Base-by-base conservation (phyloP, 768 basidiomycete genomes). In the Suillus occidentalis region DNA sequence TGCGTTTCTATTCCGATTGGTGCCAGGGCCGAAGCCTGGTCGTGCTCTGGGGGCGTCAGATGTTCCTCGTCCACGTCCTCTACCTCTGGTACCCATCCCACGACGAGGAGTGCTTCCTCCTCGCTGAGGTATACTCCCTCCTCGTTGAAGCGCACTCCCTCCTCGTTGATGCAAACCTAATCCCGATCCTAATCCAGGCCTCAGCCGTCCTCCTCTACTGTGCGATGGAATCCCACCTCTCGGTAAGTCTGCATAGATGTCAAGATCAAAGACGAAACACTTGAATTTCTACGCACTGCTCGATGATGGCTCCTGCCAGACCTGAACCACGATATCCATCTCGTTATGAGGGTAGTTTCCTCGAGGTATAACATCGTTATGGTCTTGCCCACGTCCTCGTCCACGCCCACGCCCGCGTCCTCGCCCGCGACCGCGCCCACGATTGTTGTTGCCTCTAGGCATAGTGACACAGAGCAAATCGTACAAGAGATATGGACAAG, bases 51-150 rank as follows among this genome's bases (percentile, higher is more conserved):
- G 9, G 10, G 52, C 1, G 12, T 39, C 7, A n/a, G 55, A 56
- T 28, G 6, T 12, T 10, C 71, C 72, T 2, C 73, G 61, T 4
- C 75, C 77, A 10, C 73, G 62, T 6, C 73, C 75, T 1, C 75
- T 67, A 4, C 65, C 64, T 37, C 28, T 43, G 37, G 10, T n/a
- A 36, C 71, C 69, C 61, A 61, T 57, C 13, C 61, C 61, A 45
- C 63, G 62, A 31, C 61, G 45, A 16, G 56, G 61, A 39, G 22
- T 52, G 22, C 8, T 37, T 36, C 63, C 56, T 37, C 42, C 61
- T 50, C 45, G 13, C 8, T 59, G 52, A 50, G 60, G 18, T 39
- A 13, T 28, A 43, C 63, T 42, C 42, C 16, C 55, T 28, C 36
- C 42, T 43, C 39, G 8, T n/a, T 60, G 43, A 37, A 47, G 28